Evolutionary conservation across 371 early-diverging fungal species (phyloP).

Genomic region (Mortierella sp.): DNA sequence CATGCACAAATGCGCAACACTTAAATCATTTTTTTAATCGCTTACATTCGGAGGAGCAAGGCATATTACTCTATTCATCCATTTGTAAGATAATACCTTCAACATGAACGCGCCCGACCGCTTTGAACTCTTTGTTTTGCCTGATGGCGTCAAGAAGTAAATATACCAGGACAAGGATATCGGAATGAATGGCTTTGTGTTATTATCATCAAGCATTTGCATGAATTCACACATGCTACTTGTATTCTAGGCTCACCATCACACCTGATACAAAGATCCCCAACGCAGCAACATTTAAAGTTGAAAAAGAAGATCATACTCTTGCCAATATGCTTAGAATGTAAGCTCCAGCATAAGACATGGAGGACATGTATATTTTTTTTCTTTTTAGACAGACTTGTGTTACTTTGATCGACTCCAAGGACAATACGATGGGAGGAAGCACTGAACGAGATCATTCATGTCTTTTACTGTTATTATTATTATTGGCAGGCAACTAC

Average conservation of each 20-base stretch:
- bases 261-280: slow-evolving; percentile 92
- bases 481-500: slow-evolving; percentile 75
- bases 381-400: no score
- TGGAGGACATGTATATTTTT: not conserved
- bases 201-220: not conserved
- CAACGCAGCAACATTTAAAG: slow-evolving; percentile 93
- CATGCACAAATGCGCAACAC: slow-evolving; percentile 2
- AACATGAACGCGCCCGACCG: slow-evolving; percentile 94
- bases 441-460: no score
- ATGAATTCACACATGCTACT: not conserved
- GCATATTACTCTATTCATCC: not conserved
- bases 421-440: no score
- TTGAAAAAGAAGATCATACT: slow-evolving; percentile 98
- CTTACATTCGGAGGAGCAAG: no score
- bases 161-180: not conserved
- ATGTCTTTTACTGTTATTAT: no score
- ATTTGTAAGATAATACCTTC: slow-evolving; percentile 7
- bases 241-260: slow-evolving; percentile 77
- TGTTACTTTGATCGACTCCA: no score
- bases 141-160: slow-evolving; percentile 91
- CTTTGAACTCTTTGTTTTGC: slow-evolving; percentile 90
- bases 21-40: not conserved
- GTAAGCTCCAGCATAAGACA: slow-evolving; percentile 62
- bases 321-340: slow-evolving; percentile 93
- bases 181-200: not conserved